These are phyloP conservation scores for Cucurbita ficifolia DNA, from an alignment of 306 rosid species.

Conservation along the genomic window DNA sequence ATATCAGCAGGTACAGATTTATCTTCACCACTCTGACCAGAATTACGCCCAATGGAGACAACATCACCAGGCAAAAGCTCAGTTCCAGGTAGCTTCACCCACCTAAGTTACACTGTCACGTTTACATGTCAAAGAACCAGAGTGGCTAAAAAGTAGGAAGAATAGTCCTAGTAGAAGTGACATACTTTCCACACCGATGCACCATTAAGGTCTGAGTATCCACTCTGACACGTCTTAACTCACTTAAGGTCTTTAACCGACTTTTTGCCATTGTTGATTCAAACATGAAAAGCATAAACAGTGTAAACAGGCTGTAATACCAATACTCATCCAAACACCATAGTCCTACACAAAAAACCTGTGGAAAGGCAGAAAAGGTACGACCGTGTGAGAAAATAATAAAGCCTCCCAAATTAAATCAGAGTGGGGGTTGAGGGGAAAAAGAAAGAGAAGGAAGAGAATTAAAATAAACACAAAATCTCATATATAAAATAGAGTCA, in stretches of 20 bases:
- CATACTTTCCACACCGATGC: constrained; percentile 96
- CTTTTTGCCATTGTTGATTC: constrained; percentile 99
- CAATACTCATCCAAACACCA: constrained; percentile 99
- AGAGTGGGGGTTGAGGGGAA: neutral
- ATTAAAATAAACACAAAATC: constrained; percentile 16
- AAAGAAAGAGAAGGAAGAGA: neutral
- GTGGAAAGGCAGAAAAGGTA: neutral
- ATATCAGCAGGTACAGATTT: constrained; percentile 96
- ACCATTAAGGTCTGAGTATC: constrained; percentile 86
- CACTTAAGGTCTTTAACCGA: constrained; percentile 84
- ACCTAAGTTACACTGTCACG: constrained; percentile 31
- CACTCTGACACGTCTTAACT: constrained; percentile 92
- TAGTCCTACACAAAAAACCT: constrained; percentile 99
- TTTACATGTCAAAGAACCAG: neutral
- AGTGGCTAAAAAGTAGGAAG: neutral
- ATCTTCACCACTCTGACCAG: constrained; percentile 81
- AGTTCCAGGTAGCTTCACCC: constrained; percentile 82
- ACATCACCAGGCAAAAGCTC: constrained; percentile 97
- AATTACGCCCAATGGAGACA: constrained; percentile 82
- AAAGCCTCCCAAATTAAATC: neutral
- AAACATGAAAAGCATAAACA: constrained; percentile 88
- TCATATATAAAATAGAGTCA: neutral
- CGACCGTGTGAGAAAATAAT: constrained; percentile 5
- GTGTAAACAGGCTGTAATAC: constrained; percentile 97
- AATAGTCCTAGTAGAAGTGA: constrained; percentile 8